phyloP scores from a whole-genome alignment of 176 grass and related monocot genomes.

The Elymus sibiricus region DNA sequence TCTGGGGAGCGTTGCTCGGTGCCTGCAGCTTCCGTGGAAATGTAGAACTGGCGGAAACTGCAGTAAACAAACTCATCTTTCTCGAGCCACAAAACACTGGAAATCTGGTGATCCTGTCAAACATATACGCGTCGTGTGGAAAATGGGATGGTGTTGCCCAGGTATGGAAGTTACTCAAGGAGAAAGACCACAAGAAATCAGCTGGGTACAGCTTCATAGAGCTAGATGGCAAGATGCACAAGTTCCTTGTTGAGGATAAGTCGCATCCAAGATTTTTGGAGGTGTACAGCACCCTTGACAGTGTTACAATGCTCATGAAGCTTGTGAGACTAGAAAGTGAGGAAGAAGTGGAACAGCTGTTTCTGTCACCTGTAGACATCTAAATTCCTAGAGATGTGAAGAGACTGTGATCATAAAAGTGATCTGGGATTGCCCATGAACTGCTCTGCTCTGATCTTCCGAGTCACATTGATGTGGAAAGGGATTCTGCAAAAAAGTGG shows the following conservation, averaged over 20 bases:
- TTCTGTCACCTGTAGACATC: not conserved
- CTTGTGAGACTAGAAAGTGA: slow-evolving; percentile 24
- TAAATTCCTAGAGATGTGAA: not conserved
- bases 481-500: not conserved
- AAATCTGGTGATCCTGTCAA: slow-evolving; percentile 67
- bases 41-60: slow-evolving; percentile 51
- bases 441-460: not conserved
- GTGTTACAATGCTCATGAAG: slow-evolving; percentile 51
- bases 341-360: slow-evolving; percentile 36
- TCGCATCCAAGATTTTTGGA: slow-evolving; percentile 50
- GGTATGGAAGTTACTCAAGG: slow-evolving; percentile 64
- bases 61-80: slow-evolving; percentile 24
- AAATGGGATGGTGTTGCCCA: slow-evolving; percentile 57
- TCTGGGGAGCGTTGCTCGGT: slow-evolving; percentile 72
- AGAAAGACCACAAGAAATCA: slow-evolving; percentile 70
- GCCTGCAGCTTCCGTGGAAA: slow-evolving; percentile 77
- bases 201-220: slow-evolving; percentile 74
- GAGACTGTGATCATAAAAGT: slow-evolving; percentile 1
- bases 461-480: not conserved
- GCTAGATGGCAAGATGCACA: slow-evolving; percentile 52
- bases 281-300: slow-evolving; percentile 50
- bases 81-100: slow-evolving; percentile 58
- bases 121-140: slow-evolving; percentile 60
- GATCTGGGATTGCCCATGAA: not conserved
- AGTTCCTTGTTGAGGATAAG: slow-evolving; percentile 67